phyloP scores from a whole-genome alignment of 139 green algal genomes.

The Ulvella scutata region DNA sequence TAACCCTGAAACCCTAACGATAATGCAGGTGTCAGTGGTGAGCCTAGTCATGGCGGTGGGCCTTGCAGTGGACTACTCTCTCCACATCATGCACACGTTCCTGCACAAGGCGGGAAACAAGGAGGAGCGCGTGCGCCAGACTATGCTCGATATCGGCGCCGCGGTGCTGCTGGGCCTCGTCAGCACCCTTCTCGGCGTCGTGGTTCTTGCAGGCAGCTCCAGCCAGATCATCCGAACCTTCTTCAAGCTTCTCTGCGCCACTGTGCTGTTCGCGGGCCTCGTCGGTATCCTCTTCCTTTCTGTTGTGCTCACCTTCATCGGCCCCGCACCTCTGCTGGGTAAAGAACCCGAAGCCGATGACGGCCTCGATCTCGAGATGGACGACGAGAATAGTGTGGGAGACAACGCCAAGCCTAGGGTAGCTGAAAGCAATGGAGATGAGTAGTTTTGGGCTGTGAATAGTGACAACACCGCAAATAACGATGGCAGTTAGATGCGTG shows the following conservation, averaged over 20 bases:
- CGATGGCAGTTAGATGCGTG: too few relatives aligned
- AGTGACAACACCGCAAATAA: too few relatives aligned
- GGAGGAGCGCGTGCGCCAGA: constrained; percentile 12
- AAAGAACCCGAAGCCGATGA: too few relatives aligned
- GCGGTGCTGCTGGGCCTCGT: constrained; percentile 20
- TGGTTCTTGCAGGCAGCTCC: constrained; percentile 10
- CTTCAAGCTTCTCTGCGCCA: constrained; percentile 28
- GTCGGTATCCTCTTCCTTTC: constrained; percentile 24
- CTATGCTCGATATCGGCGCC: constrained; percentile 17
- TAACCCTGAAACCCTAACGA: too few relatives aligned
- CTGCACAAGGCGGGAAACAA: too few relatives aligned
- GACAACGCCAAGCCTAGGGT: too few relatives aligned
- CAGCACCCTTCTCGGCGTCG: constrained; percentile 13
- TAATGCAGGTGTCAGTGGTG: constrained; percentile 15
- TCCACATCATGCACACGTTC: too few relatives aligned
- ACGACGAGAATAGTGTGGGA: too few relatives aligned
- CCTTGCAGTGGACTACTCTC: constrained; percentile 11
- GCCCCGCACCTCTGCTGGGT: constrained; percentile 12
- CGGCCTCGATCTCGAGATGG: too few relatives aligned
- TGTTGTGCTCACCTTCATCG: constrained; percentile 15
- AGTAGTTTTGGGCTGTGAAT: too few relatives aligned
- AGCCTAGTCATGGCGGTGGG: constrained; percentile 18
- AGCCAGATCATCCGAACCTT: constrained; percentile 24
- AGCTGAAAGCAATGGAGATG: too few relatives aligned
- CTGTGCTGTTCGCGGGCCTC: constrained; percentile 17